These are phyloP conservation scores for Penicillium sp. DNA, from an alignment of 2,329 filamentous ascomycete species.

Conservation along the genomic window DNA sequence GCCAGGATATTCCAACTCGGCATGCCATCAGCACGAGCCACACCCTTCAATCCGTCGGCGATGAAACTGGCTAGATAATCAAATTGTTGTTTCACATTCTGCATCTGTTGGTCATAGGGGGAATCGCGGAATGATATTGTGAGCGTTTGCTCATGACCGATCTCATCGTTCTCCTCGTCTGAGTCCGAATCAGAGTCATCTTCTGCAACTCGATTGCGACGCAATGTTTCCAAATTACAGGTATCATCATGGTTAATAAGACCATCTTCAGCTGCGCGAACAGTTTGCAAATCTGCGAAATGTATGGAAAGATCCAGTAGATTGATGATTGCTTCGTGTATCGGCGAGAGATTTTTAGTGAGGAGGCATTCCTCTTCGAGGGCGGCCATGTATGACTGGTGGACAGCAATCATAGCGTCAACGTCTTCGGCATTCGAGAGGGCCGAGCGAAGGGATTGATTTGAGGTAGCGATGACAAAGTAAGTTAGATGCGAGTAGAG, in stretches of 20 bases:
- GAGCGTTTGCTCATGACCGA: slow-evolving; percentile 46
- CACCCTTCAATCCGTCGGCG: slow-evolving; percentile 71
- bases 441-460: slow-evolving; percentile 58
- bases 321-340: slow-evolving; percentile 73
- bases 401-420: slow-evolving; percentile 76
- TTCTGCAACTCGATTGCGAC: slow-evolving; percentile 8
- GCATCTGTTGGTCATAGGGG: slow-evolving; percentile 59
- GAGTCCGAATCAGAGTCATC: slow-evolving; percentile 27
- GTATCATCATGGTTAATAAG: slow-evolving; percentile 5
- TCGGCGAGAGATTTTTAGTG: slow-evolving; percentile 68
- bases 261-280: slow-evolving; percentile 30
- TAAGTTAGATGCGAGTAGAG: slow-evolving; percentile 77
- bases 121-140: slow-evolving; percentile 42
- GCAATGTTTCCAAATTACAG: neutral
- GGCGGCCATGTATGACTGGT: slow-evolving; percentile 65
- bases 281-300: slow-evolving; percentile 65
- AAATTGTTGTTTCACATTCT: slow-evolving; percentile 65
- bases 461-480: slow-evolving; percentile 69
- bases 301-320: slow-evolving; percentile 75
- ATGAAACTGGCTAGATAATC: slow-evolving; percentile 71
- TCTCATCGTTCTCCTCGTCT: slow-evolving; percentile 33
- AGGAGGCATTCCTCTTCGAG: slow-evolving; percentile 73
- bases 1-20: slow-evolving; percentile 78
- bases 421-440: slow-evolving; percentile 71
- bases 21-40: slow-evolving; percentile 74